phyloP scores from a whole-genome alignment of 345 rosid genomes.

The Jatropha curcas region DNA sequence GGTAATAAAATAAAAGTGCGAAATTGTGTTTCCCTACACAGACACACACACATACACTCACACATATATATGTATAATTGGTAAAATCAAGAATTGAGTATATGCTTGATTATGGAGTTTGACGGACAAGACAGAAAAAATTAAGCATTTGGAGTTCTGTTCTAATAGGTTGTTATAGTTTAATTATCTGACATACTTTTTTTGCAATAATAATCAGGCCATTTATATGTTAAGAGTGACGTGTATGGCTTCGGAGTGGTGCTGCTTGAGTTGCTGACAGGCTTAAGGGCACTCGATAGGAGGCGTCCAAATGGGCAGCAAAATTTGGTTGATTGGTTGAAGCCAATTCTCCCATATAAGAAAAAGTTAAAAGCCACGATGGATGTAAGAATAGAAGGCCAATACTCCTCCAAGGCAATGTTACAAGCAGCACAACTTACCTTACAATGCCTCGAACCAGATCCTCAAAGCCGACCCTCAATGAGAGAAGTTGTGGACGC shows the following conservation, averaged over 20 bases:
- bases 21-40: neutral
- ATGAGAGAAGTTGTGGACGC: constrained; percentile 57
- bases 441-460: constrained; percentile 42
- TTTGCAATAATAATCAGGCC: constrained; percentile 35
- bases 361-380: constrained; percentile 41
- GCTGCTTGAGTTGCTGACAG: constrained; percentile 59
- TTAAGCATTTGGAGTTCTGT: neutral
- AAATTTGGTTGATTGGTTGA: constrained; percentile 57
- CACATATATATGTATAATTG: too few relatives aligned
- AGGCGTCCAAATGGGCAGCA: constrained; percentile 44
- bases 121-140: neutral
- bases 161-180: neutral
- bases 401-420: constrained; percentile 51
- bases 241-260: constrained; percentile 72
- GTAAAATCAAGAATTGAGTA: neutral
- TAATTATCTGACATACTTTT: neutral
- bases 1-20: constrained; percentile 36
- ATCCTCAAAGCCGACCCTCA: constrained; percentile 55
- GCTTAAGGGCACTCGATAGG: constrained; percentile 46
- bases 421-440: constrained; percentile 45
- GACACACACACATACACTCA: too few relatives aligned
- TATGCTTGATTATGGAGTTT: neutral
- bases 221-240: constrained; percentile 68
- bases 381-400: constrained; percentile 53
- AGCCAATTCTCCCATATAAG: constrained; percentile 40